A percentile compares a stretch with the other conserved stretches of the same genome.
Evolutionary conservation across 1,284 basidiomycete species (phyloP).

Genomic region (Rhodofomes roseus): DNA sequence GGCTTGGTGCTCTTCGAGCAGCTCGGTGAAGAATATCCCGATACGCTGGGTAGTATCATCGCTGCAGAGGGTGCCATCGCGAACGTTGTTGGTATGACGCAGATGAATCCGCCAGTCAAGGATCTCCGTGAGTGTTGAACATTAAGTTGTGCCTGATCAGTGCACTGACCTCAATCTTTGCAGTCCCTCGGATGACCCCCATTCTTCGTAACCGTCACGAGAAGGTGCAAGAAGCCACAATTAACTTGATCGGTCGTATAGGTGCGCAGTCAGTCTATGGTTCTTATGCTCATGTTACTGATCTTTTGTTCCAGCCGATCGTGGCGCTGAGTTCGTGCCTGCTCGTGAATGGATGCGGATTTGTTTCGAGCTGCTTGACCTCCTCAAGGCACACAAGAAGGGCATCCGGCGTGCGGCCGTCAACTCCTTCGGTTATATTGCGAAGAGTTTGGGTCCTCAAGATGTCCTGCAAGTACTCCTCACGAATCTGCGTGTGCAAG

Average conservation of each 20-base stretch:
- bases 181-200: conserved; percentile 98
- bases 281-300: conserved; percentile 2
- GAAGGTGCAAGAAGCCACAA: conserved; percentile 99
- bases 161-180: conserved; percentile 6
- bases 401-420: conserved; percentile 98
- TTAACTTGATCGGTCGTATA: conserved; percentile 99
- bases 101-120: conserved; percentile 99
- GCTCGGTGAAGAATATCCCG: conserved; percentile 98
- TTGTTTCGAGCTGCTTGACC: conserved; percentile 96
- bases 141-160: neutral
- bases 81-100: conserved; percentile 99
- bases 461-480: conserved; percentile 96
- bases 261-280: conserved; percentile 40
- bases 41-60: conserved; percentile 98
- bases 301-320: conserved; percentile 66
- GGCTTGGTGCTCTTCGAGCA: conserved; percentile 98
- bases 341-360: conserved; percentile 99
- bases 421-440: conserved; percentile 99
- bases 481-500: conserved; percentile 97
- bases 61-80: conserved; percentile 98
- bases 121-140: conserved; percentile 76
- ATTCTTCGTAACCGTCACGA: conserved; percentile 99
- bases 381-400: conserved; percentile 99
- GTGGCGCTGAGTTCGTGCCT: conserved; percentile 97
- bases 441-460: conserved; percentile 98